These are phyloP conservation scores for Globisporangium paddicum DNA, from an alignment of 352 stramenopile species.

Conservation along the genomic window DNA sequence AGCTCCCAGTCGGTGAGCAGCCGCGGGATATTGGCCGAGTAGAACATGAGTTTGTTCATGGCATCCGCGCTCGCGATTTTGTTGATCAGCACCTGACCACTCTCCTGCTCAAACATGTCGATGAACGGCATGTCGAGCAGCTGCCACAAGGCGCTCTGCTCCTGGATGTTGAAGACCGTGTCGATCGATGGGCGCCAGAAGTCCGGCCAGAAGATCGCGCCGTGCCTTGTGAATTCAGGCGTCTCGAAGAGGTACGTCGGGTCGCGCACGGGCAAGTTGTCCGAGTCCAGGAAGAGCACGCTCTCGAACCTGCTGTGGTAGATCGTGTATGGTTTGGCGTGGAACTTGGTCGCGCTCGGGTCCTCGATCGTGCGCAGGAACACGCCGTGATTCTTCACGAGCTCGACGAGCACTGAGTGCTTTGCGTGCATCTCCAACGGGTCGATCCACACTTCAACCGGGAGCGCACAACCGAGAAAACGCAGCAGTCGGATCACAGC, in stretches of 20 bases:
- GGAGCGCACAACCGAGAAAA: conserved; percentile 33
- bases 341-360: conserved; percentile 59
- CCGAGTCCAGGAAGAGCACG: conserved; percentile 77
- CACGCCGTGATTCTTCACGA: conserved; percentile 50
- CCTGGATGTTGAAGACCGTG: conserved; percentile 72
- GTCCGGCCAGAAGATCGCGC: conserved; percentile 83
- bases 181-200: conserved; percentile 64
- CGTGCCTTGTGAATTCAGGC: conserved; percentile 49
- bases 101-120: conserved; percentile 87
- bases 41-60: conserved; percentile 79
- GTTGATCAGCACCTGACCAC: conserved; percentile 71
- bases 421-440: conserved; percentile 43
- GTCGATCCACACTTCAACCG: conserved; percentile 54
- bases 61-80: conserved; percentile 27
- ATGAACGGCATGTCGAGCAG: conserved; percentile 80
- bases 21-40: conserved; percentile 48
- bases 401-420: conserved; percentile 55
- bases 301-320: conserved; percentile 73
- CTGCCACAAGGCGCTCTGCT: conserved; percentile 64
- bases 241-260: conserved; percentile 80
- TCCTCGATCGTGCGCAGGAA: conserved; percentile 55
- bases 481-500: conserved; percentile 61
- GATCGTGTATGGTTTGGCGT: conserved; percentile 76
- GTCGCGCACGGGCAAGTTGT: conserved; percentile 74
- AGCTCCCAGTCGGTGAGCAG: conserved; percentile 62